Evolutionary conservation across 2,329 filamentous ascomycete genomes (phyloP).

Genomic region (Trichoderma simmonsii): DNA sequence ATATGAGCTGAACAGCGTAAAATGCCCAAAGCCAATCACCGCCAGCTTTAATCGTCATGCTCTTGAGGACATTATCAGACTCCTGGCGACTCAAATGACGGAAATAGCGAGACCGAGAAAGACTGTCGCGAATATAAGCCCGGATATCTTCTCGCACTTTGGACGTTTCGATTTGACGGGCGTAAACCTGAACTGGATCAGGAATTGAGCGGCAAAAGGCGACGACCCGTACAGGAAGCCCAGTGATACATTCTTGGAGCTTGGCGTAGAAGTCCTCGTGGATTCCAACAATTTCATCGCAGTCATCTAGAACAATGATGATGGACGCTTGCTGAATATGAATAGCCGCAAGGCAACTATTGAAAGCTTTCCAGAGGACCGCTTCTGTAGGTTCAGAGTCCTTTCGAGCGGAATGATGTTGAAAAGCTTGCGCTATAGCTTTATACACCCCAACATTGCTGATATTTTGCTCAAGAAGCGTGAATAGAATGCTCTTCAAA

Average conservation of each 20-base stretch:
- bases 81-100: not conserved
- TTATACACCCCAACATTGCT: not conserved
- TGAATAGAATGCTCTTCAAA: not conserved
- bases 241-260: not conserved
- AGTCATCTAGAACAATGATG: slow-evolving; percentile 37
- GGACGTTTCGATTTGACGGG: not conserved
- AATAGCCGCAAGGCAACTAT: slow-evolving; percentile 32
- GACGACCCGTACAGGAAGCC: not conserved
- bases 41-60: not conserved
- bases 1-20: not conserved
- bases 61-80: not conserved
- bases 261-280: not conserved
- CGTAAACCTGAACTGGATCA: not conserved
- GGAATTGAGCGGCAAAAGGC: not conserved
- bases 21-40: not conserved
- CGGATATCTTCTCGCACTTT: not conserved
- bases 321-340: slow-evolving; percentile 29
- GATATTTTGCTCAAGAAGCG: not conserved
- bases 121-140: not conserved
- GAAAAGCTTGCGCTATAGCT: not conserved
- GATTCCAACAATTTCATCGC: slow-evolving; percentile 33
- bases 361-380: slow-evolving; percentile 28
- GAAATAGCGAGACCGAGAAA: not conserved
- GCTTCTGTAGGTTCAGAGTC: not conserved
- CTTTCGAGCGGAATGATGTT: not conserved